Base-by-base conservation (phyloP, 1,284 basidiomycete genomes). In the Neonothopanus nambi region DNA sequence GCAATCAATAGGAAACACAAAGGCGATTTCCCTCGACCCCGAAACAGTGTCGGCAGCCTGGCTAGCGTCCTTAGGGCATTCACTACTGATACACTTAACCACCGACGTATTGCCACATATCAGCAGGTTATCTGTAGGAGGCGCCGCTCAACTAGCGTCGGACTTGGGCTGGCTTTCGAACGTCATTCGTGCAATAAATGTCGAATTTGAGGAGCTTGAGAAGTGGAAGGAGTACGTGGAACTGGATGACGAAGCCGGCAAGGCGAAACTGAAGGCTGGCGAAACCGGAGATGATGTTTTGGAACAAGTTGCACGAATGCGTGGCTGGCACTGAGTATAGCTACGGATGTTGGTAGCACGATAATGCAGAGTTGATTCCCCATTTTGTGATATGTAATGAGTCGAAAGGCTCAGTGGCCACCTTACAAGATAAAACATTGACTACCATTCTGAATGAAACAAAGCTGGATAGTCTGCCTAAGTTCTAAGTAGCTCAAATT, bases 131-230 rank as follows among this genome's bases (percentile, higher is more conserved):
- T 80, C 82, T 9, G 64, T 70, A 3, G 70, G 79, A 1, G 96
- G 95, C 0, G 84, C 88, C 1, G 84, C 85, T 8, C 96, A 98
- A 66, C 78, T 99, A n/a, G 78, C 81, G 1, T 87, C 88, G 1
- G 96, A 98, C 70, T 70, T 99, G 51, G 88, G 84, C 21, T 97
- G 98, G 69, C 77, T 99, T 23, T 82, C 82, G 13, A 97, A 95
- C 63, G 94, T 98, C 38, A 89, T 95, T n/a, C 77, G 86, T 33
- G 93, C 93, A 20, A 76, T 98, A 48, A 94, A 95, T 63, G 91
- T 95, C 4, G 91, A 95, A 60, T 86, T 79, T 66, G 79, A 81
- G 2, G 84, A 84, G 33, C 70, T 95, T 35, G 87, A 88, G 57
- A 75, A 73, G 61, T 95, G 91, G 92, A 85, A 79, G 65, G 79